These are phyloP conservation scores for Rhipidocladum racemiflorum DNA, from an alignment of 176 grass and related monocot species.

Conservation along the genomic window DNA sequence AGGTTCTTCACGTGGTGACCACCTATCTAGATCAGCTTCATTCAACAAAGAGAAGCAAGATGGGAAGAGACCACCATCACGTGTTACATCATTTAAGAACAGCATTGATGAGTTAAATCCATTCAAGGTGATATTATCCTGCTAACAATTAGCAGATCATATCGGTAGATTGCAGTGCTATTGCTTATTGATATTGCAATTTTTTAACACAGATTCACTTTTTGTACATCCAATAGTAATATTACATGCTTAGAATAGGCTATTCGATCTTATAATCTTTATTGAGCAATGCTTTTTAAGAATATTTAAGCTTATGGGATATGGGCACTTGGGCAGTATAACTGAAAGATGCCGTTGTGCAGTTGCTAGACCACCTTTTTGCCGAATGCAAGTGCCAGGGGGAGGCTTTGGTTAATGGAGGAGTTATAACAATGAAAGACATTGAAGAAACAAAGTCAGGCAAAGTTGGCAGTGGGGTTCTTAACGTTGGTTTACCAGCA, in stretches of 20 bases:
- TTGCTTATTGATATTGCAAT: neutral
- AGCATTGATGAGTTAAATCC: constrained; percentile 77
- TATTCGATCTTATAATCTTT: neutral
- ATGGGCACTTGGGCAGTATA: constrained; percentile 3
- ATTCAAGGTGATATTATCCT: constrained; percentile 68
- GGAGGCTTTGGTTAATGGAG: constrained; percentile 67
- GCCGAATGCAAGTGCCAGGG: constrained; percentile 64
- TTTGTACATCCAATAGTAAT: neutral
- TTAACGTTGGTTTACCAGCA: constrained; percentile 85
- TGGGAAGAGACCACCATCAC: constrained; percentile 56
- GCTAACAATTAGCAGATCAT: neutral
- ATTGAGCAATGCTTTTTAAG: neutral
- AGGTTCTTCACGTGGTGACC: constrained; percentile 12
- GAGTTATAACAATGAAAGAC: constrained; percentile 65
- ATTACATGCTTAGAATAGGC: neutral
- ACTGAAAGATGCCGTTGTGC: constrained; percentile 27
- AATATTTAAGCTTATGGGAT: constrained; percentile 1
- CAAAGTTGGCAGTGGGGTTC: constrained; percentile 62
- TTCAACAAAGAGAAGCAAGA: constrained; percentile 63
- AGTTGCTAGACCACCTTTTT: constrained; percentile 85
- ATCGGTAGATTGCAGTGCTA: neutral
- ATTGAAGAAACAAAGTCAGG: constrained; percentile 79
- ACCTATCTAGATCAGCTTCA: constrained; percentile 57
- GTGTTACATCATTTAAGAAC: constrained; percentile 79
- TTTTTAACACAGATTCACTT: neutral